Evolutionary conservation across 2,329 filamentous ascomycete genomes (phyloP).

Genomic region (Colletotrichum graminicola): DNA sequence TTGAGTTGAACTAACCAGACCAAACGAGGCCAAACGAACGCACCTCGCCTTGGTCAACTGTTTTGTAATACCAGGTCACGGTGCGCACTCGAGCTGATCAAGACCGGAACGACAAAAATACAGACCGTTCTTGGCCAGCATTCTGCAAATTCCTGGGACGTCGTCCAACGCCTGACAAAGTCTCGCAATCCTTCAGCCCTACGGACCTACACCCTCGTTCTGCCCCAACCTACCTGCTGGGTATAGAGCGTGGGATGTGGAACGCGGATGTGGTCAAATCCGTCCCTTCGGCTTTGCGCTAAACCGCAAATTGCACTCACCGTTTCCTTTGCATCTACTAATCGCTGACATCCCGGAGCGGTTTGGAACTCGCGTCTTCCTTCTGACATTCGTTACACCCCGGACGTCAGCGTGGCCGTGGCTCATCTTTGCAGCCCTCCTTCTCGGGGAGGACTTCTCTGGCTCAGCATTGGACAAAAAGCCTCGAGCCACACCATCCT

Average conservation of each 20-base stretch:
- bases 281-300: slow-evolving; percentile 33
- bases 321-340: slow-evolving; percentile 18
- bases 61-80: background rate
- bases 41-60: background rate
- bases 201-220: slow-evolving; percentile 11
- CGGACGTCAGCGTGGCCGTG: slow-evolving; percentile 28
- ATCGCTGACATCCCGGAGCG: slow-evolving; percentile 28
- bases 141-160: slow-evolving; percentile 19
- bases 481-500: slow-evolving; percentile 10
- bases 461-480: slow-evolving; percentile 24
- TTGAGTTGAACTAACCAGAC: slow-evolving; percentile 11
- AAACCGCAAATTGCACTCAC: slow-evolving; percentile 21
- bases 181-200: slow-evolving; percentile 40
- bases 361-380: slow-evolving; percentile 6
- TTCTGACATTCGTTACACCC: background rate
- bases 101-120: slow-evolving; percentile 4
- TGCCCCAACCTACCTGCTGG: slow-evolving; percentile 18
- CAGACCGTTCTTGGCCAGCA: background rate
- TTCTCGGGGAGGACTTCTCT: slow-evolving; percentile 16
- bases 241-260: slow-evolving; percentile 23
- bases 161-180: slow-evolving; percentile 26
- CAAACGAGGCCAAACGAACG: background rate
- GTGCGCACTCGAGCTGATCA: background rate
- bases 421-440: slow-evolving; percentile 10
- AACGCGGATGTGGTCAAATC: slow-evolving; percentile 22